phyloP scores from a whole-genome alignment of 2,329 filamentous ascomycete species.

The Colletotrichum sp. region DNA sequence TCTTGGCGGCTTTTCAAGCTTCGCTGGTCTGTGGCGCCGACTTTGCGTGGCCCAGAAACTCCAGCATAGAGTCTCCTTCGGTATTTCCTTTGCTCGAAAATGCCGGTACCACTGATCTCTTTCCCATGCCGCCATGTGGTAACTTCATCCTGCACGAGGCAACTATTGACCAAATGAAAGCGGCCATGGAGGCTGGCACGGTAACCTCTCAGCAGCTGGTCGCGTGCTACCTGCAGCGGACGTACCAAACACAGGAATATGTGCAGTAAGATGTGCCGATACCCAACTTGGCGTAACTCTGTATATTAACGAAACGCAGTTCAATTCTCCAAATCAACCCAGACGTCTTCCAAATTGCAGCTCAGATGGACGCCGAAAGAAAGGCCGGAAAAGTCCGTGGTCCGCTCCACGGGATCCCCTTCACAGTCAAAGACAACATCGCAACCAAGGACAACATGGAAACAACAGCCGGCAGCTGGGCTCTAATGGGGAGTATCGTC shows the following conservation, averaged over 20 bases:
- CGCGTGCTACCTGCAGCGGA: conserved; percentile 66
- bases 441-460: conserved; percentile 72
- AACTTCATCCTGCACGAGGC: conserved; percentile 70
- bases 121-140: conserved; percentile 68
- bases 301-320: conserved; percentile 30
- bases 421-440: conserved; percentile 77
- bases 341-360: conserved; percentile 67
- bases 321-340: conserved; percentile 72
- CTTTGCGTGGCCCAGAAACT: neutral
- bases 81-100: conserved; percentile 40
- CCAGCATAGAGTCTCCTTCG: conserved; percentile 18
- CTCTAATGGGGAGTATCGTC: conserved; percentile 68
- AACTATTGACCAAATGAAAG: conserved; percentile 71
- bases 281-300: neutral
- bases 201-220: conserved; percentile 64
- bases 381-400: conserved; percentile 60
- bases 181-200: conserved; percentile 55
- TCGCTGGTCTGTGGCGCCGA: neutral
- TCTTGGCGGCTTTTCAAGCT: neutral
- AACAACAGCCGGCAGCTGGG: conserved; percentile 75
- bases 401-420: conserved; percentile 76
- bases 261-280: conserved; percentile 51
- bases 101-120: conserved; percentile 44
- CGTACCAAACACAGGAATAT: conserved; percentile 67
- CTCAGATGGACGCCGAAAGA: conserved; percentile 64